Evolutionary conservation across 2,329 filamentous ascomycete species (phyloP), one percentile per base, ranked within the genome.

Genomic region (Penicillium brasilianum): DNA sequence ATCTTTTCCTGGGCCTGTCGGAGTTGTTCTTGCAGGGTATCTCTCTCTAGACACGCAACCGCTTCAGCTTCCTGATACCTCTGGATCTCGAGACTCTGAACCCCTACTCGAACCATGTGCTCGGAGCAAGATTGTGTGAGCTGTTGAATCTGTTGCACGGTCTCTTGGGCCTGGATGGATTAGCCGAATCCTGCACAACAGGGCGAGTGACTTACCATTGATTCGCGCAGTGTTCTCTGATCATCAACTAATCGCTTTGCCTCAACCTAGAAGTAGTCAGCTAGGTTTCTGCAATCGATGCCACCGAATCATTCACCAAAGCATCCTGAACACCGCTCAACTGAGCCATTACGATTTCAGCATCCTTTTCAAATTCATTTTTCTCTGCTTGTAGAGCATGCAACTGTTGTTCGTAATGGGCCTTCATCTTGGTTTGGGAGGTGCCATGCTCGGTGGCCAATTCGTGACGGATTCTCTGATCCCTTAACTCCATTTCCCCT

Each of bases 401-500:
- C 9, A 72, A 41, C 43, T 72, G 65, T 57, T 72, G 70, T 37
- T 77, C 73, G n/a, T 71, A 74, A 34, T 57, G 67, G 13, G 66
- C 70, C 44, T 60, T 71, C 36, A 65, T 71, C 50, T 75, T 76
- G 63, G 73, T 68, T 25, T 64, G 71, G 58, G 67, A 60, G n/a
- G 65, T 56, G 16, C 68, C 52, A 55, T 71, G 71, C 44, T 75
- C 76, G 64, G 74, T 67, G 20, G 66, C 69, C 58, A 75, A 32
- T 60, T 77, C 73, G 37, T 74, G 69, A 20, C 71, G 69, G 13
- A 76, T 57, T n/a, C 59, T 71, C 16, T 59, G 58, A 48, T 76
- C 73, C 9, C 65, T 63, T 0, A 59, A 39, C 14, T 61, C 54
- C 2, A 68, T 46, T 22, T 72, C 66, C n/a, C 70, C 62, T 34